phyloP scores from a whole-genome alignment of 345 rosid species.

The Pistacia atlantica region DNA sequence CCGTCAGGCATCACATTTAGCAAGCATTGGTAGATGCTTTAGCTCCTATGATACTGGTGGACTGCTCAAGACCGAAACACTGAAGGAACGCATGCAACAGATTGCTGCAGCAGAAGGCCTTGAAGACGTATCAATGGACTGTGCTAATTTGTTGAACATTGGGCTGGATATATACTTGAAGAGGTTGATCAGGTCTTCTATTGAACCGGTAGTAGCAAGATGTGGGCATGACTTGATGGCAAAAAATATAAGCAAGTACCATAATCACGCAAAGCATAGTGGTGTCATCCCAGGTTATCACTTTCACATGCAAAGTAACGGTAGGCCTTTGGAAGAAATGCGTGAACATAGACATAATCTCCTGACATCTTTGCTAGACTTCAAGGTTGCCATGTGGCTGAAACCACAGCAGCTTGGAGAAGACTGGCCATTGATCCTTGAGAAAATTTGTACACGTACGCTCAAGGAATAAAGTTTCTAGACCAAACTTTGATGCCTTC shows the following conservation, averaged over 20 bases:
- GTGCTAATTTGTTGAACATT: constrained; percentile 40
- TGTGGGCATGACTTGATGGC: constrained; percentile 21
- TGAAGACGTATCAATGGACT: constrained; percentile 43
- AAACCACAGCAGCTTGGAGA: constrained; percentile 54
- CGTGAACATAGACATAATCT: constrained; percentile 8
- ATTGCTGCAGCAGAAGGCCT: constrained; percentile 47
- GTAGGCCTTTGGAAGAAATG: constrained; percentile 16
- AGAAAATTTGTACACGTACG: constrained; percentile 36
- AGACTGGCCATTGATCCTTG: constrained; percentile 53
- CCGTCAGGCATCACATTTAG: constrained; percentile 18
- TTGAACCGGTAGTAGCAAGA: constrained; percentile 37
- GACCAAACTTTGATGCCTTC: background rate
- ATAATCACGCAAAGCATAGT: constrained; percentile 28
- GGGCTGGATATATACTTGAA: constrained; percentile 45
- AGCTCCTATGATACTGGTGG: constrained; percentile 34
- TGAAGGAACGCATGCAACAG: constrained; percentile 44
- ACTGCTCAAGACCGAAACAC: constrained; percentile 35
- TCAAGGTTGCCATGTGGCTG: constrained; percentile 46
- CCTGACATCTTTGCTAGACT: constrained; percentile 27
- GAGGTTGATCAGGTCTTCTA: constrained; percentile 46
- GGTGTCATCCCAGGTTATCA: constrained; percentile 33
- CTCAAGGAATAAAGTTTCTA: constrained; percentile 26
- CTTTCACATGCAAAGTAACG: constrained; percentile 20
- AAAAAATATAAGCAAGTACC: constrained; percentile 23
- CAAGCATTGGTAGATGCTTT: constrained; percentile 19